A percentile compares a stretch with the other conserved stretches of the same genome.
phyloP scores from a whole-genome alignment of 2,329 filamentous ascomycete genomes.

The Mycosphaerella sp. region DNA sequence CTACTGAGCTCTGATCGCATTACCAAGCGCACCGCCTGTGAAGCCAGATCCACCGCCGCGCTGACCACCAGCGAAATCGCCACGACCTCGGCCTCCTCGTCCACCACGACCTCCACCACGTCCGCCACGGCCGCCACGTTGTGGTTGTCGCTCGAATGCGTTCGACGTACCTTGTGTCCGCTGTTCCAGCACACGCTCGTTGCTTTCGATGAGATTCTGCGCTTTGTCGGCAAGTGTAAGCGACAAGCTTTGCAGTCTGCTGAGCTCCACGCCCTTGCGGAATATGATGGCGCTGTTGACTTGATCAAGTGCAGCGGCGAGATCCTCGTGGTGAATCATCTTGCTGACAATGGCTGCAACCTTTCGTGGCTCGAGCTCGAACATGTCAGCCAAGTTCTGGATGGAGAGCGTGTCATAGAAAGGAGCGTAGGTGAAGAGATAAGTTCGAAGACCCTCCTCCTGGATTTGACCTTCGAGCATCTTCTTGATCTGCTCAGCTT shows the following conservation, averaged over 20 bases:
- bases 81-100: constrained; percentile 47
- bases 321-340: constrained; percentile 99
- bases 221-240: constrained; percentile 95
- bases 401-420: constrained; percentile 97
- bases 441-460: constrained; percentile 94
- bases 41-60: constrained; percentile 54
- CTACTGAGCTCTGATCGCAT: constrained; percentile 46
- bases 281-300: constrained; percentile 97
- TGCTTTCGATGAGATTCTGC: constrained; percentile 88
- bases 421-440: constrained; percentile 98
- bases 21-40: constrained; percentile 70
- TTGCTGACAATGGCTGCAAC: constrained; percentile 93
- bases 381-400: constrained; percentile 82
- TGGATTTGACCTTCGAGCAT: constrained; percentile 99
- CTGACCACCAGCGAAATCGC: constrained; percentile 62
- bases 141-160: constrained; percentile 87
- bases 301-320: constrained; percentile 92
- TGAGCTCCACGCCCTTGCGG: constrained; percentile 98
- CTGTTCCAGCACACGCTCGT: constrained; percentile 95
- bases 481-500: constrained; percentile 84
- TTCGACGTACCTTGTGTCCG: constrained; percentile 93
- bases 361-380: constrained; percentile 86
- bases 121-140: constrained; percentile 63
- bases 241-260: constrained; percentile 87
- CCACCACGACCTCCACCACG: constrained; percentile 55